These are phyloP conservation scores for Magnaporthales sp. DNA, from an alignment of 2,329 filamentous ascomycete genomes.

Conservation along the genomic window DNA sequence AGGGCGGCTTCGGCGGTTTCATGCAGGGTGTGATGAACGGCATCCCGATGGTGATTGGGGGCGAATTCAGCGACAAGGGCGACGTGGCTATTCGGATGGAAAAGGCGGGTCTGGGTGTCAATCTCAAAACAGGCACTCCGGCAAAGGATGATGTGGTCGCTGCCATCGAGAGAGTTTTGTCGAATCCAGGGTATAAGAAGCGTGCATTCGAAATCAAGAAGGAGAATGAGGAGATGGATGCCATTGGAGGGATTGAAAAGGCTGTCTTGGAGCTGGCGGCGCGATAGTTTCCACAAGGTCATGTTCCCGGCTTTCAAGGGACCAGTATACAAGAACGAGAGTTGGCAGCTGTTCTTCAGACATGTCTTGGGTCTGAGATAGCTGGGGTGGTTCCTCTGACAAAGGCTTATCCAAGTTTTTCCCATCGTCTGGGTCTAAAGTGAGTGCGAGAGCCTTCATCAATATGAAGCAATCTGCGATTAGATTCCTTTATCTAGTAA, in stretches of 20 bases:
- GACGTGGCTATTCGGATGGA: slow-evolving; percentile 31
- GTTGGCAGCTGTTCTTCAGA: too few species aligned
- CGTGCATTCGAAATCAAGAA: slow-evolving; percentile 15
- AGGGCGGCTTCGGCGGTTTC: slow-evolving; percentile 37
- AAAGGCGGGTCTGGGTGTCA: slow-evolving; percentile 34
- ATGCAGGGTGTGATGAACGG: slow-evolving; percentile 34
- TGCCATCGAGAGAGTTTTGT: slow-evolving; percentile 23
- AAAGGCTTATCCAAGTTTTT: too few species aligned
- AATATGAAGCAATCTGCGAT: too few species aligned
- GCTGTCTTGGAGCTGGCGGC: slow-evolving; percentile 3
- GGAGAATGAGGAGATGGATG: slow-evolving; percentile 14
- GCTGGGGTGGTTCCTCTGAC: too few species aligned
- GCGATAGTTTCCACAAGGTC: too few species aligned
- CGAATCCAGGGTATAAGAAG: slow-evolving; percentile 19
- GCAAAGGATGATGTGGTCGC: slow-evolving; percentile 17
- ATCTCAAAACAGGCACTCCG: slow-evolving; percentile 28
- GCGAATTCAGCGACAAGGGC: slow-evolving; percentile 29
- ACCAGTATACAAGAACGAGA: too few species aligned
- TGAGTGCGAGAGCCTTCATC: too few species aligned
- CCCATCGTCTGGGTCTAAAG: too few species aligned
- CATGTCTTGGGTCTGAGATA: too few species aligned
- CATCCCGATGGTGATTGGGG: slow-evolving; percentile 37
- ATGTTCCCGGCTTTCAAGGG: too few species aligned
- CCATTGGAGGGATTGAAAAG: slow-evolving; percentile 2
- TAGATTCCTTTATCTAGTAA: too few species aligned